phyloP scores from a whole-genome alignment of 83 land plant genomes.

The Thuja plicata region DNA sequence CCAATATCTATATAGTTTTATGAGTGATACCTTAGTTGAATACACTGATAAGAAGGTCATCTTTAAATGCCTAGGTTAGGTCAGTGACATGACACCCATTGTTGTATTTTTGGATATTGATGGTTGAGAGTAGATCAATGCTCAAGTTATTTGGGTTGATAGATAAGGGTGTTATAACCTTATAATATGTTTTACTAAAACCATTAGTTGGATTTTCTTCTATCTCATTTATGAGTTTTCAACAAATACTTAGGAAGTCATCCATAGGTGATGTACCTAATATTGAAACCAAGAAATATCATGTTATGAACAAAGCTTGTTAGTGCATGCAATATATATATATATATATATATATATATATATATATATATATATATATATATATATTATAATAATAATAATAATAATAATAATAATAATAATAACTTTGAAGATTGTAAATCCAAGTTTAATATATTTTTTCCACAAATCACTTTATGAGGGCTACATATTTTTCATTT shows the following conservation, averaged over 20 bases:
- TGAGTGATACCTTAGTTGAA: too few species aligned
- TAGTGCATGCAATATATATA: too few species aligned
- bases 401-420: too few species aligned
- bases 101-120: too few species aligned
- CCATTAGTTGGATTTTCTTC: neutral
- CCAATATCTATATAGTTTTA: too few species aligned
- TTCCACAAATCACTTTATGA: neutral
- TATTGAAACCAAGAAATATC: neutral
- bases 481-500: neutral
- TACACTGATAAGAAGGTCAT: too few species aligned
- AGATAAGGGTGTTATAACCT: constrained; percentile 15
- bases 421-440: neutral
- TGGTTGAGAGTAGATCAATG: neutral
- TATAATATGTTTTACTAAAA: neutral
- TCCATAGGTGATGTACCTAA: neutral
- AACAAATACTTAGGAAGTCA: neutral
- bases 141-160: constrained; percentile 27
- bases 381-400: too few species aligned
- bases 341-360: too few species aligned
- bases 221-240: neutral
- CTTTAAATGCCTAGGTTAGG: too few species aligned
- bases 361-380: too few species aligned
- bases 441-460: neutral
- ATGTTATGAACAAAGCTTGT: neutral
- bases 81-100: too few species aligned